Percentiles rank a stretch among this genome's conserved stretches.
Evolutionary conservation across 805 yeast genomes (phyloP).

Genomic region (Zygosaccharomyces lentus): DNA sequence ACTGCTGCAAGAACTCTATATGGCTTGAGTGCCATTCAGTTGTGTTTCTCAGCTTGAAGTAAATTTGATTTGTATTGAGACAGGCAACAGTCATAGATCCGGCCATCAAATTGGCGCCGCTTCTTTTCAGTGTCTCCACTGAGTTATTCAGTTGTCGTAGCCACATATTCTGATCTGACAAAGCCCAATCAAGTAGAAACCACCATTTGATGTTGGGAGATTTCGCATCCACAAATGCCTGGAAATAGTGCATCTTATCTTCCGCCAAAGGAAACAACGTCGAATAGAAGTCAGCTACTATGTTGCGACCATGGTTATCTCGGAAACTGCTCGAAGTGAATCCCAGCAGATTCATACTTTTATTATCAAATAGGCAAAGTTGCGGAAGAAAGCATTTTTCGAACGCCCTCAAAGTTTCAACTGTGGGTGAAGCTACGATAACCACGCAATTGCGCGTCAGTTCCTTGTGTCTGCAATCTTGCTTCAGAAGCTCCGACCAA

Average conservation of each 20-base stretch:
- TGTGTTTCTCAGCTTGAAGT: constrained; percentile 17
- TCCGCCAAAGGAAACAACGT: constrained; percentile 4
- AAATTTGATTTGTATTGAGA: constrained; percentile 17
- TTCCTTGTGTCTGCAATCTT: neutral
- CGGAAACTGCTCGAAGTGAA: neutral
- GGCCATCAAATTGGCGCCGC: neutral
- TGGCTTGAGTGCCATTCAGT: constrained; percentile 23
- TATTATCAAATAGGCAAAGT: constrained; percentile 2
- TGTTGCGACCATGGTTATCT: neutral
- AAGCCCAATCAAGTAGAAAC: constrained; percentile 25
- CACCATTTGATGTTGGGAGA: constrained; percentile 9
- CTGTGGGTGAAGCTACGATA: constrained; percentile 9
- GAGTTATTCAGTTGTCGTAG: constrained; percentile 13
- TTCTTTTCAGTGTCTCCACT: neutral
- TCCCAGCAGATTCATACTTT: constrained; percentile 8
- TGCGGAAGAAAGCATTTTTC: constrained; percentile 10
- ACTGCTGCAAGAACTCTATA: constrained; percentile 27
- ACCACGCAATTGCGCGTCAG: neutral
- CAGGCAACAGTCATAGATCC: constrained; percentile 15
- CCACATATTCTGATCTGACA: constrained; percentile 22
- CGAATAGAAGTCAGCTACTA: constrained; percentile 6
- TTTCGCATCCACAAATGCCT: constrained; percentile 6
- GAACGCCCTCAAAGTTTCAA: constrained; percentile 8
- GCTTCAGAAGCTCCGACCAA: constrained; percentile 7
- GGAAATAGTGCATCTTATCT: constrained; percentile 1